Conservation (phyloP, 495 filamentous ascomycete genomes). For the Aspergillus egyptiacus region DNA sequence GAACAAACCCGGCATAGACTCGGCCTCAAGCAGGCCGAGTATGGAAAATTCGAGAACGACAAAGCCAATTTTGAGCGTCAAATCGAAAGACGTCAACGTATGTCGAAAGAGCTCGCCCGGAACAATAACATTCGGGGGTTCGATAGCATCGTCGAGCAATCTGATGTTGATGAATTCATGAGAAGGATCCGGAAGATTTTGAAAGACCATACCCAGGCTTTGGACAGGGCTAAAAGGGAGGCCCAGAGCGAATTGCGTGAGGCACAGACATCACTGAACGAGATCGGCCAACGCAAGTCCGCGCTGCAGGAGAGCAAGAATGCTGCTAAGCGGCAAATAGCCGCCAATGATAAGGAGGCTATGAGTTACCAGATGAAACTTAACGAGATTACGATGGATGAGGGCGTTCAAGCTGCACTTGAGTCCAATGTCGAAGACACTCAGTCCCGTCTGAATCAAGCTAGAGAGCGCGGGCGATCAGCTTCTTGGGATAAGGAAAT, state of each 20-base stretch:
- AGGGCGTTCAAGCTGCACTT: slow-evolving; percentile 69
- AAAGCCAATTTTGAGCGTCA: slow-evolving; percentile 81
- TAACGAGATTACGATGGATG: slow-evolving; percentile 68
- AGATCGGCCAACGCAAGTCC: slow-evolving; percentile 62
- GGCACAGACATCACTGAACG: slow-evolving; percentile 59
- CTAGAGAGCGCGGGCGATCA: slow-evolving; percentile 53
- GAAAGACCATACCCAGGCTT: slow-evolving; percentile 66
- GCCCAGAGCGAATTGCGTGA: slow-evolving; percentile 63
- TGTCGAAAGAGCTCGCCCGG: slow-evolving; percentile 73
- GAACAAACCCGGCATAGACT: slow-evolving; percentile 51
- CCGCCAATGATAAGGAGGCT: slow-evolving; percentile 61
- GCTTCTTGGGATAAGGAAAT: slow-evolving; percentile 65
- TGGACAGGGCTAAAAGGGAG: slow-evolving; percentile 68
- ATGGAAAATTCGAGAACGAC: slow-evolving; percentile 78
- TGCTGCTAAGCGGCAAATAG: slow-evolving; percentile 61
- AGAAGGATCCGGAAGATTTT: slow-evolving; percentile 65
- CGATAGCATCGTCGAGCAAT: slow-evolving; percentile 69
- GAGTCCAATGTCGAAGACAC: slow-evolving; percentile 67
- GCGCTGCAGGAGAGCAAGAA: slow-evolving; percentile 65
- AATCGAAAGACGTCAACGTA: slow-evolving; percentile 55
- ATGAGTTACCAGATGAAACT: slow-evolving; percentile 56
- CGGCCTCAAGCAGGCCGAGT: slow-evolving; percentile 70
- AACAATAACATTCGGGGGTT: slow-evolving; percentile 80
- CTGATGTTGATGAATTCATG: slow-evolving; percentile 68
- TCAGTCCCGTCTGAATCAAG: slow-evolving; percentile 52